These are phyloP conservation scores for Boehmeria nivea DNA, from an alignment of 306 rosid genomes.

Conservation along the genomic window DNA sequence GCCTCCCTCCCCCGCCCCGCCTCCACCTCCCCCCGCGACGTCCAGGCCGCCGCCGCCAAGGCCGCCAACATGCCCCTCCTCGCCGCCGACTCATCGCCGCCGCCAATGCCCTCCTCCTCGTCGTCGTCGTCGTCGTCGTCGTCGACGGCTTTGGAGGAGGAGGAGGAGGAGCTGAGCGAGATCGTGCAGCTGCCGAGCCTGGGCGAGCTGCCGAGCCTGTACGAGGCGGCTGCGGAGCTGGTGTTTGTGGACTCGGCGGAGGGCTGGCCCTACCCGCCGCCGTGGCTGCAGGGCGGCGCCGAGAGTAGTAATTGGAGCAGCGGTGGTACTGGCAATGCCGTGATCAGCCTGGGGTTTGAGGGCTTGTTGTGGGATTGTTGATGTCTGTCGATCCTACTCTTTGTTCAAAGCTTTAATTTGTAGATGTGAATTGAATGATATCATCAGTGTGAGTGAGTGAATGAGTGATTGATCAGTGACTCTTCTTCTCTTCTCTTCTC, in stretches of 20 bases:
- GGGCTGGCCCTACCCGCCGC: slow-evolving; percentile 58
- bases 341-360: slow-evolving; percentile 26
- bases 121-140: slow-evolving; percentile 34
- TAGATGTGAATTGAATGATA: slow-evolving; percentile 14
- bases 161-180: slow-evolving; percentile 51
- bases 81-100: slow-evolving; percentile 12
- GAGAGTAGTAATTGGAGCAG: no score
- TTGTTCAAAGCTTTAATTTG: neutral
- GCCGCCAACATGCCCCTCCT: slow-evolving; percentile 75
- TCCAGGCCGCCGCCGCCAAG: slow-evolving; percentile 82
- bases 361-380: slow-evolving; percentile 41
- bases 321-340: no score
- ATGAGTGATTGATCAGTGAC: slow-evolving; percentile 9
- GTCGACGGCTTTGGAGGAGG: neutral
- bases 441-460: slow-evolving; percentile 13
- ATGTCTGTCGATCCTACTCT: neutral
- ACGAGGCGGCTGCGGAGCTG: slow-evolving; percentile 43
- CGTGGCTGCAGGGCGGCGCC: slow-evolving; percentile 46
- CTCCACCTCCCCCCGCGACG: slow-evolving; percentile 67
- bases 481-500: no score
- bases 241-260: slow-evolving; percentile 53
- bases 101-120: slow-evolving; percentile 22
- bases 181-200: slow-evolving; percentile 64
- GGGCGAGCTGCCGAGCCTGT: slow-evolving; percentile 49
- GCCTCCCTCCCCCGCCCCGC: slow-evolving; percentile 73